These are phyloP conservation scores for Tolypocladium sp. DNA, from an alignment of 2,329 filamentous ascomycete species.

Conservation along the genomic window DNA sequence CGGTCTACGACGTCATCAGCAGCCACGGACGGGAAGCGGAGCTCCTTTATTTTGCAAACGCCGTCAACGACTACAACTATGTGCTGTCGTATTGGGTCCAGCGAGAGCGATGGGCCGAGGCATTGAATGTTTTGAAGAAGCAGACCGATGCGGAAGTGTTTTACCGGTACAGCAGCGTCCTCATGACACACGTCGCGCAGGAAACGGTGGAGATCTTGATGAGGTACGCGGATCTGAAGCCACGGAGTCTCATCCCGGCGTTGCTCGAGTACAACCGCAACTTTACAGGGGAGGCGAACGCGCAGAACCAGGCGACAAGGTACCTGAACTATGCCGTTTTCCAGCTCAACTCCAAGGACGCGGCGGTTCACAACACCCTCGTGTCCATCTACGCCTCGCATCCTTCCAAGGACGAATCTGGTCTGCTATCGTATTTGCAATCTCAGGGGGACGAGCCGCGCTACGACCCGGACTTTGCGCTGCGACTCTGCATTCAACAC, in stretches of 20 bases:
- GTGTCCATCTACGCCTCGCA: slow-evolving; percentile 93
- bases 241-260: slow-evolving; percentile 83
- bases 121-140: slow-evolving; percentile 79
- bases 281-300: slow-evolving; percentile 51
- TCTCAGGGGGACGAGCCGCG: slow-evolving; percentile 77
- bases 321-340: slow-evolving; percentile 94
- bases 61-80: slow-evolving; percentile 86
- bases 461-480: slow-evolving; percentile 93
- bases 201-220: slow-evolving; percentile 94
- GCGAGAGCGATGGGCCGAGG: slow-evolving; percentile 82
- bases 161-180: slow-evolving; percentile 93
- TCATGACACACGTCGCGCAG: slow-evolving; percentile 79
- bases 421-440: slow-evolving; percentile 80
- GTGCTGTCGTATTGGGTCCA: slow-evolving; percentile 97
- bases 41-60: slow-evolving; percentile 80
- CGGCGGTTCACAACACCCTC: slow-evolving; percentile 92
- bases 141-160: slow-evolving; percentile 90
- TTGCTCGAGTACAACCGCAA: slow-evolving; percentile 87
- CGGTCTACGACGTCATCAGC: slow-evolving; percentile 90
- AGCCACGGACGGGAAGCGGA: slow-evolving; percentile 93
- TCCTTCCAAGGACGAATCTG: slow-evolving; percentile 72
- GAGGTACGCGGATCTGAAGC: slow-evolving; percentile 77
- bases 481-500: slow-evolving; percentile 91
- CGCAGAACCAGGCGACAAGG: slow-evolving; percentile 81
- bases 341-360: slow-evolving; percentile 67